Conservation (phyloP, 495 filamentous ascomycete genomes). For the Lentithecium fluviatile region DNA sequence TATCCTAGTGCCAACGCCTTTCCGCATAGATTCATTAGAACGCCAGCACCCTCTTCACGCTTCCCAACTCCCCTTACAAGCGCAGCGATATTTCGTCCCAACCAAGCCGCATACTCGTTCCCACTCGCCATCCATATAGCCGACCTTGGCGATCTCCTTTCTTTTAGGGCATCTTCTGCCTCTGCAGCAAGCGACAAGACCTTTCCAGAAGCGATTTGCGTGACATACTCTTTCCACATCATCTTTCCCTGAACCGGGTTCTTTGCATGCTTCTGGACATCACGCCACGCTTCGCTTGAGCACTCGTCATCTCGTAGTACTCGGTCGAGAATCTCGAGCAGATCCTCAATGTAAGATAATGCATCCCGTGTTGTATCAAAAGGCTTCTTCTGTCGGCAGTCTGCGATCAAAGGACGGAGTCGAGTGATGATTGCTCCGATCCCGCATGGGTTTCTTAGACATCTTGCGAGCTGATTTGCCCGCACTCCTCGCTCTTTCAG, state of each 20-base stretch:
- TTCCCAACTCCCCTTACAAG: conserved; percentile 48
- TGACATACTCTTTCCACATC: conserved; percentile 66
- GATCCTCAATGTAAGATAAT: conserved; percentile 44
- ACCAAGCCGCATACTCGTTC: conserved; percentile 66
- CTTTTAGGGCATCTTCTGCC: conserved; percentile 58
- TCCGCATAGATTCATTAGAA: conserved; percentile 43
- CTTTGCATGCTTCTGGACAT: conserved; percentile 42
- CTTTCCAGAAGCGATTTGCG: conserved; percentile 67
- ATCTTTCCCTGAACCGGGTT: conserved; percentile 48
- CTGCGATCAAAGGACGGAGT: conserved; percentile 55
- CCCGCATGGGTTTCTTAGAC: conserved; percentile 70
- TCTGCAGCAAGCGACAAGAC: conserved; percentile 73
- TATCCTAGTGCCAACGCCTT: conserved; percentile 73
- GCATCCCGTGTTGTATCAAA: conserved; percentile 42
- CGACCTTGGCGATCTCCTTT: conserved; percentile 23
- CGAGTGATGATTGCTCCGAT: conserved; percentile 66
- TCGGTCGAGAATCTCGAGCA: conserved; percentile 51
- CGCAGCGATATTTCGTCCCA: conserved; percentile 65
- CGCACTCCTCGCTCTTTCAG: conserved; percentile 40
- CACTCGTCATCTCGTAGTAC: conserved; percentile 58
- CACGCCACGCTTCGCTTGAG: conserved; percentile 55
- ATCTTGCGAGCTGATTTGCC: conserved; percentile 56
- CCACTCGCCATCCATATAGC: conserved; percentile 66
- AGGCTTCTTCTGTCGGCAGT: conserved; percentile 41
- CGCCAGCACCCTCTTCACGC: conserved; percentile 52